Base-by-base conservation (phyloP, 1,284 basidiomycete genomes). In the Puccinia coronata region DNA sequence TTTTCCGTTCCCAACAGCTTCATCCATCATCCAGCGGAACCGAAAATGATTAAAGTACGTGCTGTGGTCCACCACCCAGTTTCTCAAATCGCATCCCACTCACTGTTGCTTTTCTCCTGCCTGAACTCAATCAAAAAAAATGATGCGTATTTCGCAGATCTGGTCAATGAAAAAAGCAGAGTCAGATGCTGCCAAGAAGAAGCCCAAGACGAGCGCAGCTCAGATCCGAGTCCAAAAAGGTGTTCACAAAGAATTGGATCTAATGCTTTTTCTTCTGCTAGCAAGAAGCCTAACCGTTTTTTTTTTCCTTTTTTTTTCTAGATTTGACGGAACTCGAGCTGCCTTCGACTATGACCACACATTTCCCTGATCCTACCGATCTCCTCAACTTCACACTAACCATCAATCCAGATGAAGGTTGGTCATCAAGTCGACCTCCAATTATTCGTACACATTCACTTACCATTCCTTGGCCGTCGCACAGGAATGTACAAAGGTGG, bases 211-310 rank as follows among this genome's bases (percentile, higher is more conserved):
- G 74, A 94, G 93, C 84, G 95, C 96, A 16, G 96, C 97, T 47
- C 96, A 98, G 87, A 92, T 99, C 86, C 91, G 96, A 80, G 95
- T 98, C 20, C 97, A 99, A 89, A 99, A 99, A 89, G 96, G 96
- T 95, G 83, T 82, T 89, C 85, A 36, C n/a, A 6, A 16, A n/a
- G 8, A 6, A 53, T 39, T n/a, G 18, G 34, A n/a, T 28, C 67
- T 63, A 53, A 18, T 47, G 23, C 65, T 69, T 16, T 23, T 43
- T 28, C 41, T 57, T 34, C 61, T 23, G 79, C 20, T 39, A 47
- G 12, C 43, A 73, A 72, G 41, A 70, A 47, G n/a, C 63, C 73
- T 34, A 31, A 63, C 59, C 6, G 18, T 3, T 63, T 23, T 31
- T 49, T 63, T 53, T 74, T 36, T 73, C n/a, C 0, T 49, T 47